Evolutionary conservation across 768 basidiomycete species (phyloP), one percentile per base, ranked within the genome.

Genomic region (Coprinellus aureogranulatus): DNA sequence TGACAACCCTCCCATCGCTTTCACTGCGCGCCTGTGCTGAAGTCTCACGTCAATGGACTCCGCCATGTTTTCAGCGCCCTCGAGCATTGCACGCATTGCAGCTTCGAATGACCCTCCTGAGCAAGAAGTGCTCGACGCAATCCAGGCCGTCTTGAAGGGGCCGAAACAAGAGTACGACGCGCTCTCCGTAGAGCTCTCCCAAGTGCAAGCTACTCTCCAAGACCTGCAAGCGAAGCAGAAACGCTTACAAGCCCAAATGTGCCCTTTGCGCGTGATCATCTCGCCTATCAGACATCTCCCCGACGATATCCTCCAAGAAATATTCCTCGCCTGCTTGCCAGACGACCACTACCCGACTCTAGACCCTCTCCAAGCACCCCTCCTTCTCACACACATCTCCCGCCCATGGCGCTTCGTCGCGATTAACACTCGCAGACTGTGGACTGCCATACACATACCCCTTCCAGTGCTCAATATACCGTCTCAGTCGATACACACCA

Each of bases 281-380:
- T 62, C 62, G 1, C 64, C 59, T 22, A 52, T 62, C 25, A 53
- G 61, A 25, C 49, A 54, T 9, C 50, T 68, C 23, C 62, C 63
- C 2, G 59, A 54, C 12, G 64, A 67, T 34, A 58, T 65, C 27
- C 57, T 67, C 14, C 61, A 61, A 18, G 62, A 61, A 30, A 63
- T 67, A 28, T 67, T 67, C 53, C 10, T 63, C 1, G 49, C 27
- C 8, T 65, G 63, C 37, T 61, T 65, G 23, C 62, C 64, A 0
- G 41, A 22, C 2, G 25, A 28, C 1, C 61, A 59, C 49, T 61
- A 60, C 31, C 42, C 61, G 2, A 53, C 59, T 4, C 58, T 64
- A 45, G 52, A 54, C 46, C 16, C 30, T 11, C 30, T 46, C 20
- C 57, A 61, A 37, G 54, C 63, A 1, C 64, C 66, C 2, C 31